Conservation (phyloP, 768 basidiomycete genomes). For the Neoboletus subvelutipes region DNA sequence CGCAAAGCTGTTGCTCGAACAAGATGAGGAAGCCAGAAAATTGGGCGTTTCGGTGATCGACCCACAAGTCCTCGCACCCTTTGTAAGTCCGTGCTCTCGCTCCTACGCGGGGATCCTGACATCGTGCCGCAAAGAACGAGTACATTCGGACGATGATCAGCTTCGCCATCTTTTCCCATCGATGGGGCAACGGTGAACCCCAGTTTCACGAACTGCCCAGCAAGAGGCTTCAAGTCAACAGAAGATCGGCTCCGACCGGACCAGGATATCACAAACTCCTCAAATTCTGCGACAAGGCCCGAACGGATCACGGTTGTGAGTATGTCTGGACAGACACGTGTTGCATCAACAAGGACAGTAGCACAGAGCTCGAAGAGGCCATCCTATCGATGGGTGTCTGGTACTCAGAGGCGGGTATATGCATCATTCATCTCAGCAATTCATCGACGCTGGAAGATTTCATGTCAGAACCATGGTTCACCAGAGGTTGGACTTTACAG, state of each 20-base stretch:
- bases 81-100: slow-evolving; percentile 11
- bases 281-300: slow-evolving; percentile 29
- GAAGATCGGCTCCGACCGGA: slow-evolving; percentile 15
- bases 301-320: slow-evolving; percentile 24
- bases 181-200: slow-evolving; percentile 26
- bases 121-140: slow-evolving; percentile 10
- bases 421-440: slow-evolving; percentile 25
- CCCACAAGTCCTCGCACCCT: slow-evolving; percentile 19
- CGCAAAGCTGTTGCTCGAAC: slow-evolving; percentile 24
- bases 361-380: slow-evolving; percentile 29
- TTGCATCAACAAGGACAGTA: slow-evolving; percentile 29
- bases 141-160: slow-evolving; percentile 19
- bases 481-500: slow-evolving; percentile 23
- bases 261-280: slow-evolving; percentile 26
- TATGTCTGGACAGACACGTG: slow-evolving; percentile 31
- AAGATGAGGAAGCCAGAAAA: slow-evolving; percentile 24
- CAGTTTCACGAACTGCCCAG: slow-evolving; percentile 23
- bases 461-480: slow-evolving; percentile 24
- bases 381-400: slow-evolving; percentile 25
- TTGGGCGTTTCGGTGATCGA: slow-evolving; percentile 22
- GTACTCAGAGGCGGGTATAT: slow-evolving; percentile 25
- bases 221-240: slow-evolving; percentile 14
- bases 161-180: slow-evolving; percentile 29
- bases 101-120: slow-evolving; percentile 1
- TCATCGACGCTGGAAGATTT: slow-evolving; percentile 24